Evolutionary conservation across 2,329 filamentous ascomycete genomes (phyloP).

Genomic region (Colletotrichum gigasporum): DNA sequence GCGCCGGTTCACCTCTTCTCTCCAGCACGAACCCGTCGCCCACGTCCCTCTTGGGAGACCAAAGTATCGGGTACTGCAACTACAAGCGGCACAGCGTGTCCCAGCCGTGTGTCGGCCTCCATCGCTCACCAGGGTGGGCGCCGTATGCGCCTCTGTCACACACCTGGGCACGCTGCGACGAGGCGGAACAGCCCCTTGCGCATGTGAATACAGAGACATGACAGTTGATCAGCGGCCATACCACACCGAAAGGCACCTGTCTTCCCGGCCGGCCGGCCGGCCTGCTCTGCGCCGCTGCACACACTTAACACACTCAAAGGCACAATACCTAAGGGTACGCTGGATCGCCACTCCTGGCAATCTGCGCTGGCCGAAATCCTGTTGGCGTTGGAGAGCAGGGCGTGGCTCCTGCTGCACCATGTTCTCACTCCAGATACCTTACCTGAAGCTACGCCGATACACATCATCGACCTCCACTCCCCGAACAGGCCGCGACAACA

Average conservation of each 20-base stretch:
- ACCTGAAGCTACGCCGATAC: slow-evolving; percentile 16
- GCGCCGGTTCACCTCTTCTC: background rate
- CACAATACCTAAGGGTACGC: background rate
- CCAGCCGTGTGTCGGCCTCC: slow-evolving; percentile 5
- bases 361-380: background rate
- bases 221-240: background rate
- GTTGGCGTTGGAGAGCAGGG: background rate
- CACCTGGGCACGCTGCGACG: background rate
- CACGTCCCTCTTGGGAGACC: slow-evolving; percentile 6
- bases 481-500: background rate
- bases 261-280: too few species aligned
- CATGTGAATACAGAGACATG: background rate
- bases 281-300: too few species aligned
- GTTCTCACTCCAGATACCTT: background rate
- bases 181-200: background rate
- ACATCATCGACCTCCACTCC: slow-evolving; percentile 12
- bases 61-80: slow-evolving; percentile 9
- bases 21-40: slow-evolving; percentile 10
- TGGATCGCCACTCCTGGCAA: background rate
- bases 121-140: background rate
- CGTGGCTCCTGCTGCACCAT: background rate
- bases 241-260: background rate
- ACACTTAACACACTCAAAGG: too few species aligned
- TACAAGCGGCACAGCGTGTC: slow-evolving; percentile 6
- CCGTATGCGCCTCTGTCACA: slow-evolving; percentile 12